These are phyloP conservation scores for Irpex sp. DNA, from an alignment of 1,284 basidiomycete species.

Conservation along the genomic window DNA sequence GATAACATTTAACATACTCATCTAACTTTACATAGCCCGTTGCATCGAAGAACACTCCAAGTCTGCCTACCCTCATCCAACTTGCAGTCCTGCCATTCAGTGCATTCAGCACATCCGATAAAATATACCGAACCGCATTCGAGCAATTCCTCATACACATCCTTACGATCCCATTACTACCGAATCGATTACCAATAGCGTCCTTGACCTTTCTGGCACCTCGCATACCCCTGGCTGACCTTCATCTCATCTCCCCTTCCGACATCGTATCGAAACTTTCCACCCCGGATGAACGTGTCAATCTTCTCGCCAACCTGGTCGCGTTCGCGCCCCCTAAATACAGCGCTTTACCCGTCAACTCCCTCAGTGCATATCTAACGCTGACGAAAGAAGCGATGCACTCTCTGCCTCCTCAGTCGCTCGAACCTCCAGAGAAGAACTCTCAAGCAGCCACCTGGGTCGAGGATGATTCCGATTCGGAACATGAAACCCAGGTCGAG, in stretches of 20 bases:
- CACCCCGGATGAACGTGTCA: slow-evolving; percentile 33
- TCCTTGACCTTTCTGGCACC: slow-evolving; percentile 41
- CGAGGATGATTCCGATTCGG: slow-evolving; percentile 38
- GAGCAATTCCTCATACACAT: slow-evolving; percentile 41
- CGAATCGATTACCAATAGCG: slow-evolving; percentile 57
- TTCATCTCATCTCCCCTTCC: slow-evolving; percentile 29
- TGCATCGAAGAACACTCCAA: slow-evolving; percentile 27
- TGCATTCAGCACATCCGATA: slow-evolving; percentile 20
- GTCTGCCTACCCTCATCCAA: slow-evolving; percentile 37
- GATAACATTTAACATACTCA: background rate
- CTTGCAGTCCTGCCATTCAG: slow-evolving; percentile 38
- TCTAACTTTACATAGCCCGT: slow-evolving; percentile 33
- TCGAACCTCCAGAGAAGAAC: slow-evolving; percentile 39
- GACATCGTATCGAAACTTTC: slow-evolving; percentile 21
- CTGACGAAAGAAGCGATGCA: slow-evolving; percentile 49
- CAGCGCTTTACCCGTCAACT: slow-evolving; percentile 34
- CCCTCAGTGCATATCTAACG: slow-evolving; percentile 50
- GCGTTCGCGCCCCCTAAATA: slow-evolving; percentile 57
- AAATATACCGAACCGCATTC: slow-evolving; percentile 22
- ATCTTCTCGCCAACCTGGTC: slow-evolving; percentile 62
- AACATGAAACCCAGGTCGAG: slow-evolving; percentile 27
- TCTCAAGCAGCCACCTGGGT: slow-evolving; percentile 17
- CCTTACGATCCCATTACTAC: slow-evolving; percentile 58
- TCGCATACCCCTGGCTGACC: slow-evolving; percentile 38
- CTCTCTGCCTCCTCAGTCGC: slow-evolving; percentile 43